Conservation (phyloP, 306 rosid species). For the Cucumis cinereus region DNA sequence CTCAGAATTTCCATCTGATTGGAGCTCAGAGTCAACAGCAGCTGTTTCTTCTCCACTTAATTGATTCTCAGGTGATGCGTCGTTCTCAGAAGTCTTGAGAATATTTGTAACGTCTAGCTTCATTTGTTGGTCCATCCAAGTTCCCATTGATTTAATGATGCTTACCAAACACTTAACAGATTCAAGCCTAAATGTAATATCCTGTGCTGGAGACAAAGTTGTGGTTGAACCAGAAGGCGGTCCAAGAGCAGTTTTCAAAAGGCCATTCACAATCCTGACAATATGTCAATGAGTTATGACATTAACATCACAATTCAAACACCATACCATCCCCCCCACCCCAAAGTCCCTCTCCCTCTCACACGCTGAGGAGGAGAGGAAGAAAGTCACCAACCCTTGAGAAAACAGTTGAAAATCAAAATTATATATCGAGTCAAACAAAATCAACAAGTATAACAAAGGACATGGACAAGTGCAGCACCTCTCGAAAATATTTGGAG, state of each 20-base stretch:
- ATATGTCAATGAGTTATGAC: conserved; percentile 71
- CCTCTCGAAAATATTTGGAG: conserved; percentile 98
- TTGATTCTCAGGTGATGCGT: conserved; percentile 36
- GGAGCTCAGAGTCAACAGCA: conserved; percentile 61
- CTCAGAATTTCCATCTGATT: conserved; percentile 62
- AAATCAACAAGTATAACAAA: not conserved
- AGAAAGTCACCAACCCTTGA: not conserved
- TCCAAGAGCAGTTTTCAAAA: conserved; percentile 95
- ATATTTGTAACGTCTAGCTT: conserved; percentile 49
- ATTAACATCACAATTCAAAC: conserved; percentile 35
- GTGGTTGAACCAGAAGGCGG: conserved; percentile 94
- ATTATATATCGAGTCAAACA: not conserved
- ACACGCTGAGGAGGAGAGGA: not conserved
- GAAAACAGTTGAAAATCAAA: not conserved
- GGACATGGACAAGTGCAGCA: conserved; percentile 29
- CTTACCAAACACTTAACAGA: conserved; percentile 87
- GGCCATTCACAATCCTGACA: conserved; percentile 99
- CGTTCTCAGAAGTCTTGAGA: conserved; percentile 48
- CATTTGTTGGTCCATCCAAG: conserved; percentile 95
- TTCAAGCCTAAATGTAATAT: conserved; percentile 86
- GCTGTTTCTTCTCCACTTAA: conserved; percentile 69
- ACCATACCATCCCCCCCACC: not conserved
- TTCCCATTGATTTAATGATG: conserved; percentile 89
- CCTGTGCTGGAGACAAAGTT: conserved; percentile 81
- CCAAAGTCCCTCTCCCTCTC: not conserved